Base-by-base conservation (phyloP, 345 rosid genomes). In the Pistacia integerrima region DNA sequence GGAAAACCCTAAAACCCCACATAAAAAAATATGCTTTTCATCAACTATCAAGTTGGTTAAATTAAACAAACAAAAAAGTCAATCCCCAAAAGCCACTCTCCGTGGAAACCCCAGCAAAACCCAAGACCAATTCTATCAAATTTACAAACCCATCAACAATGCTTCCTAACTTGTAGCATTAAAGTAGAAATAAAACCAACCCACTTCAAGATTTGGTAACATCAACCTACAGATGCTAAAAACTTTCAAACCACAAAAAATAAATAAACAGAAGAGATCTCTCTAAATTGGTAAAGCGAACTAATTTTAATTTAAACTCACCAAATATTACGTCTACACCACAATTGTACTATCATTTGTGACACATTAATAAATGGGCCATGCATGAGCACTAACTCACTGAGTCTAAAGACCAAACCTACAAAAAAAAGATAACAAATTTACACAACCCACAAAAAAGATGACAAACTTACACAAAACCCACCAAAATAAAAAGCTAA, bases 41-140 rank as follows among this genome's bases (percentile, higher is more conserved):
- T 72, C 68, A 46, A 65, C 20, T 20, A 74, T 64, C 84, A 77
- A 74, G 77, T 79, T 69, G 82, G 36, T 73, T 80, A 75, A 75
- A 8, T 41, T 41, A 41, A 41, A 41, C 8, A 41, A 41, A 77
- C 74, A 70, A 52, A n/a, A n/a, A 83, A 69, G 80, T 77, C 89
- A 83, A 76, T 74, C 73, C 78, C 91, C 91, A 79, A 77, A 79
- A 82, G 85, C 85, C 84, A 83, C 86, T 86, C 87, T 80, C 87
- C 85, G 76, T 86, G 87, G 70, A 79, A 82, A 84, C 64, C 82
- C 72, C 79, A 69, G 67, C 84, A 76, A 49, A 81, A 84, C 77
- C 85, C 85, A 78, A 84, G 79, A 77, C 76, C 62, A 68, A 33
- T 75, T 70, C 46, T 70, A 35, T 60, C 70, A 82, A 67, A 72